Evolutionary conservation across 441 rosid genomes (phyloP).

Genomic region (Syzygium syzygioides): DNA sequence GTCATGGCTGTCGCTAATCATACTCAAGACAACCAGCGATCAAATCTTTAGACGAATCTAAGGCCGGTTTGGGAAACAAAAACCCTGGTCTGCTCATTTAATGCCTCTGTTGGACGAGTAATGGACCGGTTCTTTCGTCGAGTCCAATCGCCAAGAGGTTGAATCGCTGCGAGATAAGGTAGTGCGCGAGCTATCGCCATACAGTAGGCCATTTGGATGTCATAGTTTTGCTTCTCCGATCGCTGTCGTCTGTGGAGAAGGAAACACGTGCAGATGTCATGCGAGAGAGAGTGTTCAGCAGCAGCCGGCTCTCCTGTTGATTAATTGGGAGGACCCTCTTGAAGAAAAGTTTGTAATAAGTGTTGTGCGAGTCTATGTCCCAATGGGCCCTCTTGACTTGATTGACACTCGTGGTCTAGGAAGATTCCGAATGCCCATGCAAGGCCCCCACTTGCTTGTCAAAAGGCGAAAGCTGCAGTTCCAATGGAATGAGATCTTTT

Average conservation of each 20-base stretch:
- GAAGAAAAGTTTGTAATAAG: neutral
- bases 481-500: neutral
- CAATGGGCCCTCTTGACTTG: neutral
- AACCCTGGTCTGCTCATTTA: neutral
- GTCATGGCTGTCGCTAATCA: neutral
- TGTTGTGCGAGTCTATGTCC: neutral
- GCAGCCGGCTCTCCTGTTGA: neutral
- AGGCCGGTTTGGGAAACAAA: neutral
- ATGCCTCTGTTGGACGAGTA: neutral
- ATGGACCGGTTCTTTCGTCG: neutral
- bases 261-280: neutral
- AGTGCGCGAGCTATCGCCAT: neutral
- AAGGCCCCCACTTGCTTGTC: neutral
- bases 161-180: neutral
- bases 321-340: neutral
- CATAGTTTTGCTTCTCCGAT: neutral
- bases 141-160: neutral
- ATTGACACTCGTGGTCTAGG: neutral
- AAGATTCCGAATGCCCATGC: neutral
- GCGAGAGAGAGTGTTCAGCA: neutral
- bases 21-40: neutral
- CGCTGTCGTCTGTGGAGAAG: neutral
- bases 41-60: neutral
- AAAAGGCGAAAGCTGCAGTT: neutral
- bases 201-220: neutral